Percentiles rank a stretch among this genome's conserved stretches.
These are phyloP conservation scores for Rhodotorula sphaerocarpa DNA, from an alignment of 768 basidiomycete genomes.

Conservation along the genomic window DNA sequence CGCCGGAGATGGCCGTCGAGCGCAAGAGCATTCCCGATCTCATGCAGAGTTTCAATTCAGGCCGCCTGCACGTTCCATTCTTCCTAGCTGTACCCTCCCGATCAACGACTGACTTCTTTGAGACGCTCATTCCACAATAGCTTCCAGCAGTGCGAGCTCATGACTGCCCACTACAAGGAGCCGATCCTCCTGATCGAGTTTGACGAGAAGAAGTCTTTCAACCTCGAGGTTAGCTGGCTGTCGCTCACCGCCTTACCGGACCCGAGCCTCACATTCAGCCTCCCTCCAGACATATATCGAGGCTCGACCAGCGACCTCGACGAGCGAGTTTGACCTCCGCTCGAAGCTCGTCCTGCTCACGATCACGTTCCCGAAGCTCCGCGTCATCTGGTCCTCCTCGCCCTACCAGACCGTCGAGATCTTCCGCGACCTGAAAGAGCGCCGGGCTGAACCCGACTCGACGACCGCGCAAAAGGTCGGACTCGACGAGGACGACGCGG, in stretches of 20 bases:
- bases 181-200: conserved; percentile 92
- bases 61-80: conserved; percentile 69
- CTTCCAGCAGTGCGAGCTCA: conserved; percentile 92
- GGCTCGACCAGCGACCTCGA: background rate
- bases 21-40: conserved; percentile 89
- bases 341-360: conserved; percentile 86
- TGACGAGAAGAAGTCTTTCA: conserved; percentile 92
- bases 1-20: conserved; percentile 92
- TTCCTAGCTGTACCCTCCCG: background rate
- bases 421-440: conserved; percentile 79
- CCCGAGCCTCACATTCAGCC: too few relatives aligned
- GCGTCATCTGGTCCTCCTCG: conserved; percentile 95
- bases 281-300: conserved; percentile 21
- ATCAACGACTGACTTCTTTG: background rate
- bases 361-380: conserved; percentile 78
- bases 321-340: conserved; percentile 54
- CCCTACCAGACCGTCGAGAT: conserved; percentile 86
- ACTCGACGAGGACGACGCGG: conserved; percentile 56
- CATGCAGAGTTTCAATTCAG: conserved; percentile 85
- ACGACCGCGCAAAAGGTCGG: conserved; percentile 68
- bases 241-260: background rate
- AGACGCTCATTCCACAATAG: too few relatives aligned
- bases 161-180: conserved; percentile 92
- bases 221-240: conserved; percentile 58
- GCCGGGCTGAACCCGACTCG: conserved; percentile 71